Conservation (phyloP, 2,329 filamentous ascomycete species). For the Fusarium xyrophilum region DNA sequence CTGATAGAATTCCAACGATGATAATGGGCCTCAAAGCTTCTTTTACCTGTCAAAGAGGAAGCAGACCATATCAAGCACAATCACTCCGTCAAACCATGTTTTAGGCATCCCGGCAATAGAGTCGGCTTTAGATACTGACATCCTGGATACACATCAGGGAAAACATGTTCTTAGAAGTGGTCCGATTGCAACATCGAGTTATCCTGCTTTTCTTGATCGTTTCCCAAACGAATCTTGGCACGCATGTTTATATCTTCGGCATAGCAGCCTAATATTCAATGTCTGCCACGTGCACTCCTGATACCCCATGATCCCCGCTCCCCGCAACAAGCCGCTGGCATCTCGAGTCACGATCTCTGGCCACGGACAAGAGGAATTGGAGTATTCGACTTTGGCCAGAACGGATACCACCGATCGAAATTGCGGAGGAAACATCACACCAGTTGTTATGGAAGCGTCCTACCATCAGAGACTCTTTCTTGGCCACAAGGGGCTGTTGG, state of each 20-base stretch:
- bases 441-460: no score
- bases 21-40: not conserved
- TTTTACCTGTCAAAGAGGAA: not conserved
- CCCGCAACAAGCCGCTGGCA: not conserved
- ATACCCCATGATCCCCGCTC: not conserved
- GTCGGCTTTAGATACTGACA: rapidly evolving
- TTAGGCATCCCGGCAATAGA: not conserved
- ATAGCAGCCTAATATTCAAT: not conserved
- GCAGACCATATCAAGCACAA: not conserved
- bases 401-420: not conserved
- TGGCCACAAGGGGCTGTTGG: not conserved
- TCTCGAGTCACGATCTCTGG: not conserved
- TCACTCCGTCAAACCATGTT: not conserved
- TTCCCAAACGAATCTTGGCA: rapidly evolving
- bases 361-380: not conserved
- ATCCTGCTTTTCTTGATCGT: not conserved
- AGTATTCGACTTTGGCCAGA: not conserved
- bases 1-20: not conserved
- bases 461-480: not conserved
- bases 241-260: not conserved
- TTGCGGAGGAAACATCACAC: not conserved
- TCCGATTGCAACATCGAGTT: not conserved
- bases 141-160: not conserved
- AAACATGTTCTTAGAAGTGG: rapidly evolving
- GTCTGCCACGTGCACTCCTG: not conserved